Conservation (phyloP, 805 yeast genomes). For the Candida boidinii region DNA sequence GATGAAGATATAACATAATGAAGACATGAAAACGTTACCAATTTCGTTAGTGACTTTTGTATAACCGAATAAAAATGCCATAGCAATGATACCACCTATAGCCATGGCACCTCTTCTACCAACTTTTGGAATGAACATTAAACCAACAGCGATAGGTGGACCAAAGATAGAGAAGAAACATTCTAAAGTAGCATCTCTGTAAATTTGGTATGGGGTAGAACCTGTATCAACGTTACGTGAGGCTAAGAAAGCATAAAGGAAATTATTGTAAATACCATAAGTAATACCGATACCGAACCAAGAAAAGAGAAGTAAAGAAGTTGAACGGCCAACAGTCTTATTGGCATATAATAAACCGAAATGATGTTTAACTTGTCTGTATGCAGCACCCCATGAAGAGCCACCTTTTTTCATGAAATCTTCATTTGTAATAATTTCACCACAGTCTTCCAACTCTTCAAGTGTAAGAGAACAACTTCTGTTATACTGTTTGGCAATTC, state of each 20-base stretch:
- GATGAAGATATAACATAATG: constrained; percentile 39
- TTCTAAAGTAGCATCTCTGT: constrained; percentile 40
- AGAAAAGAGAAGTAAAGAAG: constrained; percentile 36
- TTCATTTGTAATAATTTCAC: constrained; percentile 25
- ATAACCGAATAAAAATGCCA: constrained; percentile 53
- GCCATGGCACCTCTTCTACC: constrained; percentile 54
- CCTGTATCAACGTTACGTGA: constrained; percentile 42
- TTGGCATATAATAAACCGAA: constrained; percentile 38
- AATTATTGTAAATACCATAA: constrained; percentile 49
- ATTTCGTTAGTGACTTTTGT: constrained; percentile 50
- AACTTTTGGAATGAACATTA: constrained; percentile 24
- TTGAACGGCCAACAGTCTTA: constrained; percentile 32
- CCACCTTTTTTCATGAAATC: constrained; percentile 14
- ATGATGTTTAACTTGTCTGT: constrained; percentile 27
- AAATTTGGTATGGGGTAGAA: constrained; percentile 27
- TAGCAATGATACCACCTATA: constrained; percentile 42
- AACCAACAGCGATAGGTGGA: constrained; percentile 41
- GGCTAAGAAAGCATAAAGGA: constrained; percentile 43
- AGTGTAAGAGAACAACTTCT: constrained; percentile 32
- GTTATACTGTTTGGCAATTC: constrained; percentile 38
- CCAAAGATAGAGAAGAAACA: constrained; percentile 42
- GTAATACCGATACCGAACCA: constrained; percentile 55
- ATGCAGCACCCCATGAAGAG: constrained; percentile 17
- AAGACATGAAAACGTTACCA: constrained; percentile 42
- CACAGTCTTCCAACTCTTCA: constrained; percentile 37